Conservation (phyloP, 352 stramenopile genomes). For the Phytopythium montanum region DNA sequence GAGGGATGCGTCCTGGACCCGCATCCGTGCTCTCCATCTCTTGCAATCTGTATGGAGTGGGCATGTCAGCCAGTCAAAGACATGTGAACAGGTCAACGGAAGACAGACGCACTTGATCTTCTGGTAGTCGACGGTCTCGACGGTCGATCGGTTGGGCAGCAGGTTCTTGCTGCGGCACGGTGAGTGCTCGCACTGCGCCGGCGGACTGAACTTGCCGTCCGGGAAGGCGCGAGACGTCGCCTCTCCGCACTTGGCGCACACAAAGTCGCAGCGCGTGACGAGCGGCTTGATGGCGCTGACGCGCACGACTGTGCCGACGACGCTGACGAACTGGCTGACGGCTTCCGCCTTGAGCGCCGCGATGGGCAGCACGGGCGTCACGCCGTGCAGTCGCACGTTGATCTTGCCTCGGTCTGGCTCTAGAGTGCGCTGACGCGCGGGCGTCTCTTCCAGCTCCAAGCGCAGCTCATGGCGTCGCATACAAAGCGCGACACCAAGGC, state of each 20-base stretch:
- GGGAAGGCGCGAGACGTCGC: constrained; percentile 64
- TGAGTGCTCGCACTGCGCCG: constrained; percentile 53
- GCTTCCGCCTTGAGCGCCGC: constrained; percentile 69
- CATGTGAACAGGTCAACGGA: constrained; percentile 64
- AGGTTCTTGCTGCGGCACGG: constrained; percentile 62
- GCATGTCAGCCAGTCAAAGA: background rate
- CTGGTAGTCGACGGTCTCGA: constrained; percentile 90
- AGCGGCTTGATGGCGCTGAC: constrained; percentile 84
- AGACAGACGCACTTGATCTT: constrained; percentile 77
- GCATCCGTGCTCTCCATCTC: constrained; percentile 92
- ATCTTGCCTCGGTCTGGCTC: constrained; percentile 55
- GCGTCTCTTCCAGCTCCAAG: constrained; percentile 43
- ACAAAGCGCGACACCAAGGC: constrained; percentile 63
- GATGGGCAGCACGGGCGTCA: constrained; percentile 66
- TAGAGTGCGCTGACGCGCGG: constrained; percentile 30
- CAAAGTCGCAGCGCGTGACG: constrained; percentile 85
- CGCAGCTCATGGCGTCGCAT: constrained; percentile 58
- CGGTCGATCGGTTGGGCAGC: constrained; percentile 78
- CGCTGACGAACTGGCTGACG: constrained; percentile 77
- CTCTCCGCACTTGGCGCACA: constrained; percentile 77
- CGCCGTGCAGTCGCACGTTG: constrained; percentile 49
- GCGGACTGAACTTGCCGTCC: constrained; percentile 80
- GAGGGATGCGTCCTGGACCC: constrained; percentile 81
- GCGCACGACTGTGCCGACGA: constrained; percentile 69
- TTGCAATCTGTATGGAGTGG: constrained; percentile 44